Evolutionary conservation across 768 basidiomycete genomes (phyloP), one percentile per base, ranked within the genome.

Genomic region (Scleroderma bovista): DNA sequence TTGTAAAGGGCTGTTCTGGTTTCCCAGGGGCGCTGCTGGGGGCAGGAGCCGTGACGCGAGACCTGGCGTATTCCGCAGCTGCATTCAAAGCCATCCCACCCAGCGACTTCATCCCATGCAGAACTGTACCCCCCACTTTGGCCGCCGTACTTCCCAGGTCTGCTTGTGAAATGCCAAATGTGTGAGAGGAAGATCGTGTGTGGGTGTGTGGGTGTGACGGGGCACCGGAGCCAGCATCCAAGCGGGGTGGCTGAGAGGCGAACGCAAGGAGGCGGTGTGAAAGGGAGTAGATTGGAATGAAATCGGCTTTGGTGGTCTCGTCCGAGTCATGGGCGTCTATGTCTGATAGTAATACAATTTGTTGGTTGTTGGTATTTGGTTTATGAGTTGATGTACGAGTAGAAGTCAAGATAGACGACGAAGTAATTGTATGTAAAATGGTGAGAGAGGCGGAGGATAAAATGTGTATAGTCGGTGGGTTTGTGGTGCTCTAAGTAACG

Each of bases 221-320:
- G 41, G 53, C 23, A 43, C 41, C 46, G 5, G 44, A 41, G 17
- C 48, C 58, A 31, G 58, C 58, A 55, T 63, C 62, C 4, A 57
- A 29, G 34, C 59, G 60, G 15, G 71, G 61, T 26, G 69, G 59
- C 10, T 64, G 68, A n/a, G 70, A 67, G 9, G 78, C 74, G 55
- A 77, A 86, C 4, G 81, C 84, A 13, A 88, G 70, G 22, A 89
- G 75, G 10, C 85, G 81, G 32, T 73, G 65, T 12, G 81, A 81
- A 17, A 85, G 69, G 3, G 82, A 72, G 60, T 79, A 86, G 10
- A 84, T 66, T 1, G 86, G 79, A n/a, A 57, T 65, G 1, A 72
- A 72, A 29, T 56, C 48, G 59, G 55, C 51, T 24, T 51, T 15
- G 6, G 47, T 43, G 12, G 55, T 9, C 15, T 33, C 51, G 57